phyloP scores from a whole-genome alignment of 148 eudicot species.

The Cornus controversa region DNA sequence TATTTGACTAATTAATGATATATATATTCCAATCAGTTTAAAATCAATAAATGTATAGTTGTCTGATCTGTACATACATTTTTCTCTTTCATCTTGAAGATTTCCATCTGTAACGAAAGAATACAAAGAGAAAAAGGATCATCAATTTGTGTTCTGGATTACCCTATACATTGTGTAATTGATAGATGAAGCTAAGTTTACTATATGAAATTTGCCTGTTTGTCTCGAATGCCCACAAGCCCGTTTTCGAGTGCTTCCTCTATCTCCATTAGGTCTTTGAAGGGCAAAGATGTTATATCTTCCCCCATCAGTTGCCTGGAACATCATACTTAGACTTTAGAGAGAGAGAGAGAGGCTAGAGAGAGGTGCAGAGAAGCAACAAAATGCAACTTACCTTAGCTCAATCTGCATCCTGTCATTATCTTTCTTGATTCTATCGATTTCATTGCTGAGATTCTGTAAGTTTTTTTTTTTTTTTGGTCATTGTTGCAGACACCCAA shows the following conservation, averaged over 20 bases:
- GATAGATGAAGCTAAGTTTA: background rate
- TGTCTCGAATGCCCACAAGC: constrained; percentile 32
- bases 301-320: constrained; percentile 82
- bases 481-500: background rate
- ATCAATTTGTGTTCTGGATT: background rate
- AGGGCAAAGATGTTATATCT: constrained; percentile 57
- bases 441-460: constrained; percentile 64
- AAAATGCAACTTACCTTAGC: constrained; percentile 46
- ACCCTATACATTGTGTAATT: background rate
- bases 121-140: background rate
- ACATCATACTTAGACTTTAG: background rate
- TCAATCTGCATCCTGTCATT: constrained; percentile 73
- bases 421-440: constrained; percentile 74
- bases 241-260: constrained; percentile 67
- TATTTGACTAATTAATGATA: background rate
- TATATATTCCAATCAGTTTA: background rate
- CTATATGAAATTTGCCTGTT: constrained; percentile 41
- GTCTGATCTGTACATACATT: constrained; percentile 38
- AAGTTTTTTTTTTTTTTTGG: background rate
- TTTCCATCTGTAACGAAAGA: constrained; percentile 49
- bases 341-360: background rate
- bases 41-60: background rate
- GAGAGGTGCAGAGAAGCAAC: background rate
- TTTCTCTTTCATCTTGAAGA: constrained; percentile 37
- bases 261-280: constrained; percentile 56